Evolutionary conservation across 768 basidiomycete genomes (phyloP).

Genomic region (Suillus occidentalis): DNA sequence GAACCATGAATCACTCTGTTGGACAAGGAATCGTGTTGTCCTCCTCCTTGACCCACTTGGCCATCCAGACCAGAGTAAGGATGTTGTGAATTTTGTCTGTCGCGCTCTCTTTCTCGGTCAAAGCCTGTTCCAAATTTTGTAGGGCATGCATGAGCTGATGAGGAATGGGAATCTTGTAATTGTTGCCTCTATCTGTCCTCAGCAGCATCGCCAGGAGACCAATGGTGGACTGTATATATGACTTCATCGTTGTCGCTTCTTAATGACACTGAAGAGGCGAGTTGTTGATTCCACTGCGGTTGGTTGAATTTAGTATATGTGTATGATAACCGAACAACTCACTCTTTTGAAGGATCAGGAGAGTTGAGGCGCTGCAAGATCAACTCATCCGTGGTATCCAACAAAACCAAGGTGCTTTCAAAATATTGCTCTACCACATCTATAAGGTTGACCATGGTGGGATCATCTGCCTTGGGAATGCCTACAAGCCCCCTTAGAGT

Average conservation of each 20-base stretch:
- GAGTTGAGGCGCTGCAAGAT: slow-evolving; percentile 13
- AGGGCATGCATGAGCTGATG: background rate
- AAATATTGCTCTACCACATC: no score
- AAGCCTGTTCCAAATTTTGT: background rate
- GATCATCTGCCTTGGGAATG: no score
- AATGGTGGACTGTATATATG: slow-evolving; percentile 12
- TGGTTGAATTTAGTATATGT: background rate
- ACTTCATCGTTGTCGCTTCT: slow-evolving; percentile 7
- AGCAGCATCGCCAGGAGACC: slow-evolving; percentile 7
- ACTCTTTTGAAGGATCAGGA: slow-evolving; percentile 10
- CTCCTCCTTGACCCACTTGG: background rate
- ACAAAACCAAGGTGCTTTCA: no score
- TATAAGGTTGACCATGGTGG: no score
- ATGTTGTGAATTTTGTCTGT: slow-evolving; percentile 10
- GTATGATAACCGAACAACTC: background rate
- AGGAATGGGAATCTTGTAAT: background rate
- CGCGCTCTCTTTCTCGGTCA: fast-evolving
- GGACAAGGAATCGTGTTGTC: slow-evolving; percentile 15
- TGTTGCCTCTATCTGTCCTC: background rate
- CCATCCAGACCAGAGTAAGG: slow-evolving; percentile 14
- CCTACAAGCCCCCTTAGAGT: no score
- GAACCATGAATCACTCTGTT: slow-evolving; percentile 11
- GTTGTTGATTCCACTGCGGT: slow-evolving; percentile 22
- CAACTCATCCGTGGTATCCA: slow-evolving; percentile 8
- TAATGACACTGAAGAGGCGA: slow-evolving; percentile 23